These are phyloP conservation scores for Comarum palustre DNA, from an alignment of 306 rosid genomes.

Conservation along the genomic window DNA sequence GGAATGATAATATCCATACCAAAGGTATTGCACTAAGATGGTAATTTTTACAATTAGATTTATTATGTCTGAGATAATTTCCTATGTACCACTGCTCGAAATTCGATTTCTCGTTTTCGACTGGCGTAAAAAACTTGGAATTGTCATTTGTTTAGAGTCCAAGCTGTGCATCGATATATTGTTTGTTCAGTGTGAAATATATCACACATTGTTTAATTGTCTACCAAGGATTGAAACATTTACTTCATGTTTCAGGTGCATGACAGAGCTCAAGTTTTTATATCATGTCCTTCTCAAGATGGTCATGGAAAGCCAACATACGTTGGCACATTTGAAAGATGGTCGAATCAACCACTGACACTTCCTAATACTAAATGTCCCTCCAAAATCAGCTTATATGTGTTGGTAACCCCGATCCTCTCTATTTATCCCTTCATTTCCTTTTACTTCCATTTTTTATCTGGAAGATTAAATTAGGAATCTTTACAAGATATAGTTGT, in stretches of 20 bases:
- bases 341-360: conserved; percentile 51
- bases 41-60: background rate
- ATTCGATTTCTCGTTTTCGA: background rate
- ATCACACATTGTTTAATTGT: background rate
- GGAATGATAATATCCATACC: conserved; percentile 54
- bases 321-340: conserved; percentile 75
- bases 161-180: background rate
- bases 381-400: conserved; percentile 51
- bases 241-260: conserved; percentile 53
- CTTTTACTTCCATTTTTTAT: background rate
- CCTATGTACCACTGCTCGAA: background rate
- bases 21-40: conserved; percentile 40
- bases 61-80: background rate
- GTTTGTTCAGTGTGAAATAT: background rate
- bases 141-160: background rate
- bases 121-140: background rate
- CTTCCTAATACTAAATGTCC: conserved; percentile 58
- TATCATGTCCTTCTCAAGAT: conserved; percentile 55
- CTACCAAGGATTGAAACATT: conserved; percentile 18
- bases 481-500: background rate
- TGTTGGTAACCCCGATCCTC: conserved; percentile 53
- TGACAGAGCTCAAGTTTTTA: conserved; percentile 93
- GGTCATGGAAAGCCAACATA: conserved; percentile 47
- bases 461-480: background rate
- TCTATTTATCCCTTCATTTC: conserved; percentile 14